Evolutionary conservation across 2,329 filamentous ascomycete species (phyloP).

Genomic region (Sporothrix brasiliensis): DNA sequence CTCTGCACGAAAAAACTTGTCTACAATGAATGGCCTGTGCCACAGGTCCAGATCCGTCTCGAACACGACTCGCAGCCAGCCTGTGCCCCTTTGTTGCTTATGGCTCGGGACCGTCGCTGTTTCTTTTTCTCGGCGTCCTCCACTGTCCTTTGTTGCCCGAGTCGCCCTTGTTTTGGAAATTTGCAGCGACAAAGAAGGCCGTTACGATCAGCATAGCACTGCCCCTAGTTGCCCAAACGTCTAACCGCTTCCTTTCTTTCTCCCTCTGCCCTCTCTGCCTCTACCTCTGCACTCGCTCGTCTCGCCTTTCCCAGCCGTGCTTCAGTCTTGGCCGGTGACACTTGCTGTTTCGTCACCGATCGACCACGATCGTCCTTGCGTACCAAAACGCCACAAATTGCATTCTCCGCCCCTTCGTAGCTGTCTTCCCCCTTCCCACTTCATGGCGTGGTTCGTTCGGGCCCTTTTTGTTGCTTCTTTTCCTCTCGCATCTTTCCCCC

Average conservation of each 20-base stretch:
- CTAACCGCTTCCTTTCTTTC: not conserved
- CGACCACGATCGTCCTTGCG: slow-evolving; percentile 31
- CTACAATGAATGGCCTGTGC: not conserved
- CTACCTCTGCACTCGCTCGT: slow-evolving; percentile 1
- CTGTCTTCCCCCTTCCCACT: not conserved
- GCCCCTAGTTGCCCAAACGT: not conserved
- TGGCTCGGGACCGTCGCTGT: not conserved
- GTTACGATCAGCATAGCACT: not conserved
- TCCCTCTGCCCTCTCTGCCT: not conserved
- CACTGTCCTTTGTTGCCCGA: not conserved
- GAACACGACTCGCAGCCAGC: not conserved
- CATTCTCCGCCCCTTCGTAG: slow-evolving; percentile 1
- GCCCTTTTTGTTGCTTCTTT: not conserved
- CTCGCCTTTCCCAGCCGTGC: slow-evolving; percentile 28
- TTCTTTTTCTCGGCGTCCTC: not conserved
- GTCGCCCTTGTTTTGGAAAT: not conserved
- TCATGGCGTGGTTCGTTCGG: no score
- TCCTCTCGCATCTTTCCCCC: not conserved
- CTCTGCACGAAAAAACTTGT: not conserved
- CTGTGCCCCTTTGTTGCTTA: slow-evolving; percentile 1
- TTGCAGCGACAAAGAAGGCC: not conserved
- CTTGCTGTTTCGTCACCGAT: slow-evolving; percentile 32
- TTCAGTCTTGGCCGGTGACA: slow-evolving; percentile 28
- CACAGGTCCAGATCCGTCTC: not conserved
- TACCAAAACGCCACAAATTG: slow-evolving; percentile 26